Evolutionary conservation across 208 protist species (phyloP).

Genomic region (Leptomonas seymouri): DNA sequence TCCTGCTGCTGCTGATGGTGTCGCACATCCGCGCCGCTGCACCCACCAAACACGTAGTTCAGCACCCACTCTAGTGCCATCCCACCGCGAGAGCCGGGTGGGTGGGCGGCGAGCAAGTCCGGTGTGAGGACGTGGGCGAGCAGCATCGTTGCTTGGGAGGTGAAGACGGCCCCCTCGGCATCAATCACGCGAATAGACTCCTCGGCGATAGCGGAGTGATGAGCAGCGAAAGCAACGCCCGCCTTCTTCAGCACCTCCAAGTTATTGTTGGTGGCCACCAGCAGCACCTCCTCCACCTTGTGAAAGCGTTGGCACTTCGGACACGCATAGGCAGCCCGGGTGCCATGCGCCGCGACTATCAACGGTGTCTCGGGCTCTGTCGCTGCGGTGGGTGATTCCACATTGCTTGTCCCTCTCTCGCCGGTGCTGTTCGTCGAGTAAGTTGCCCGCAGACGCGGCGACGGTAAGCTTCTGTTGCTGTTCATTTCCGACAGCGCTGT

Average conservation of each 20-base stretch:
- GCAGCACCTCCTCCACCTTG: conserved; percentile 33
- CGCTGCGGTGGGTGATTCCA: conserved; percentile 3
- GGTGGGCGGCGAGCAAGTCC: conserved; percentile 50
- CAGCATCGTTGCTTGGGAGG: conserved; percentile 60
- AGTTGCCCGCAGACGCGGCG: background rate
- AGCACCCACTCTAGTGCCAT: conserved; percentile 48
- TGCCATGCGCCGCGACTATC: conserved; percentile 14
- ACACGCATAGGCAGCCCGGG: conserved; percentile 22
- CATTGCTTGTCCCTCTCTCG: background rate
- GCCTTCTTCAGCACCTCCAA: conserved; percentile 36
- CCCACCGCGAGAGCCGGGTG: conserved; percentile 42
- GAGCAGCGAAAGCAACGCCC: conserved; percentile 36
- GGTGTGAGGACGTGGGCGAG: conserved; percentile 56
- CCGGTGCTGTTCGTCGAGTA: background rate
- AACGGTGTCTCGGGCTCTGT: conserved; percentile 6
- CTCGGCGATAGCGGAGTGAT: conserved; percentile 45
- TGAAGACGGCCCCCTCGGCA: conserved; percentile 39
- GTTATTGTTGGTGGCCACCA: conserved; percentile 28
- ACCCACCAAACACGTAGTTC: conserved; percentile 55
- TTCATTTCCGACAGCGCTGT: background rate
- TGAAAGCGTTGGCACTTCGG: conserved; percentile 34
- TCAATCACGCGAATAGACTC: conserved; percentile 46
- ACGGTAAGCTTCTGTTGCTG: background rate
- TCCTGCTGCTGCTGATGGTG: conserved; percentile 35
- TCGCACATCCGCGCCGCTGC: conserved; percentile 36